A percentile compares a stretch with the other conserved stretches of the same genome.
These are phyloP conservation scores for Ceratocystis colombiana DNA, from an alignment of 2,329 filamentous ascomycete genomes.

Conservation along the genomic window DNA sequence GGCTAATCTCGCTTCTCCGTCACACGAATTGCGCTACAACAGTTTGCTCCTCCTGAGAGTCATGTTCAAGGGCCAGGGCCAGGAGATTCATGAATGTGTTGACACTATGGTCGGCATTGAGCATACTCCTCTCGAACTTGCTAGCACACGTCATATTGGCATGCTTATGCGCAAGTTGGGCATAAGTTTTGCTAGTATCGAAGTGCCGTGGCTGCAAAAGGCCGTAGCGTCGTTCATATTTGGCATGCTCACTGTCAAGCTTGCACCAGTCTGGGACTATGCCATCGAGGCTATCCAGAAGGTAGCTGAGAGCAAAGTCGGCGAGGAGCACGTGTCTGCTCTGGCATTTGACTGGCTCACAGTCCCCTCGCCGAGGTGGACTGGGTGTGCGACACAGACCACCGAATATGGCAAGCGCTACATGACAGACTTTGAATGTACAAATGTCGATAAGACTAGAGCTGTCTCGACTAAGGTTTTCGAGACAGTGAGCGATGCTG, in stretches of 20 bases:
- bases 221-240: constrained; percentile 77
- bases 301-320: constrained; percentile 58
- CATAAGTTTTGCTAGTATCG: constrained; percentile 49
- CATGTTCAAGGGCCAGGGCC: constrained; percentile 38
- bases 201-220: constrained; percentile 54
- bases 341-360: constrained; percentile 72
- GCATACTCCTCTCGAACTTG: constrained; percentile 63
- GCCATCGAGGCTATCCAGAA: constrained; percentile 63
- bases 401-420: constrained; percentile 34
- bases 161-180: constrained; percentile 78
- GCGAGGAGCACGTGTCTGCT: constrained; percentile 61
- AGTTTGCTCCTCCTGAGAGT: constrained; percentile 63
- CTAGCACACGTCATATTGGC: constrained; percentile 64
- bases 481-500: constrained; percentile 42
- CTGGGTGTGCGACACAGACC: constrained; percentile 35
- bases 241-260: constrained; percentile 74
- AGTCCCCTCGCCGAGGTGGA: constrained; percentile 46
- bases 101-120: constrained; percentile 66
- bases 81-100: constrained; percentile 29
- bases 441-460: constrained; percentile 55
- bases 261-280: constrained; percentile 82
- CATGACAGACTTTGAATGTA: constrained; percentile 74
- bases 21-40: constrained; percentile 60
- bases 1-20: constrained; percentile 63
- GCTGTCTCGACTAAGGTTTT: constrained; percentile 43